Evolutionary conservation across 148 eudicot species (phyloP).

Genomic region (Camellia japonica): DNA sequence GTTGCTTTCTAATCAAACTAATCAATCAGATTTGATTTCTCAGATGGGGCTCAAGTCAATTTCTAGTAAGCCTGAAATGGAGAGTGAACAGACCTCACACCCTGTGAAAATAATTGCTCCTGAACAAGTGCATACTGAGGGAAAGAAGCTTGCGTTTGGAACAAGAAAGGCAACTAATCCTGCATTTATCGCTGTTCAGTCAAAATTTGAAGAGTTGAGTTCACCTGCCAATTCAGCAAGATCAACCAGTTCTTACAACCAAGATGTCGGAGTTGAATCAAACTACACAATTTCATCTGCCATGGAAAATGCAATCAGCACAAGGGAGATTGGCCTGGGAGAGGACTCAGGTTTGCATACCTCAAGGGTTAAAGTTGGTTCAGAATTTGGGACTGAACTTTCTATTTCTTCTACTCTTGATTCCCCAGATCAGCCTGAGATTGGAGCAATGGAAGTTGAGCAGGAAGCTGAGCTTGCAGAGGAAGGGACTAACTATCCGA

Average conservation of each 20-base stretch:
- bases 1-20: slow-evolving; percentile 14
- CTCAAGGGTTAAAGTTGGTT: slow-evolving; percentile 41
- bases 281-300: slow-evolving; percentile 28
- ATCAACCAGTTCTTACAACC: slow-evolving; percentile 32
- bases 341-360: slow-evolving; percentile 33
- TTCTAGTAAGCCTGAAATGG: slow-evolving; percentile 32
- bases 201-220: slow-evolving; percentile 65
- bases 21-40: slow-evolving; percentile 4
- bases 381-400: slow-evolving; percentile 90
- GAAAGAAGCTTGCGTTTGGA: slow-evolving; percentile 45
- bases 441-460: slow-evolving; percentile 38
- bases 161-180: slow-evolving; percentile 65
- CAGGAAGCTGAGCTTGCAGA: slow-evolving; percentile 30
- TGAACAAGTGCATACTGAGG: slow-evolving; percentile 59
- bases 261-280: slow-evolving; percentile 37
- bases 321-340: slow-evolving; percentile 26
- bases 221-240: slow-evolving; percentile 34
- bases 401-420: slow-evolving; percentile 88
- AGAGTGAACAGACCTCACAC: slow-evolving; percentile 38
- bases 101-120: slow-evolving; percentile 42
- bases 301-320: slow-evolving; percentile 29
- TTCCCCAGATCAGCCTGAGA: slow-evolving; percentile 68
- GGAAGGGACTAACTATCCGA: slow-evolving; percentile 24
- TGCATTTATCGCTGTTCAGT: slow-evolving; percentile 66
- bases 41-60: slow-evolving; percentile 20